Base-by-base conservation (phyloP, 2,329 filamentous ascomycete species). In the Leptographium galeiforme region DNA sequence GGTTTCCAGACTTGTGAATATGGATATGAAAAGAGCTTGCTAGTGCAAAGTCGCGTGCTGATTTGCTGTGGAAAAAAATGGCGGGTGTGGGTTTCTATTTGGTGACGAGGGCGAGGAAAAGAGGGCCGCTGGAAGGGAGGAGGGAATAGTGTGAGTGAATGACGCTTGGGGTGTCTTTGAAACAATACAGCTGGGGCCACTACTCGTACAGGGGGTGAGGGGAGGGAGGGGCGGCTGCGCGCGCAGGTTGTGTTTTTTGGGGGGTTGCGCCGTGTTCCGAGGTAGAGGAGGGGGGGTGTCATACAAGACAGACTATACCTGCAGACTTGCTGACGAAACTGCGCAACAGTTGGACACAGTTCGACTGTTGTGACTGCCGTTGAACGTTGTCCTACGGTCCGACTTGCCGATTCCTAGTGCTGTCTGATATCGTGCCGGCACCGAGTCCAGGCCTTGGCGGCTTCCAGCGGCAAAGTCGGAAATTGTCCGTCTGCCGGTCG, bases 11-110 rank as follows among this genome's bases (percentile, higher is more conserved):
- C 13, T 33, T 48, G 44, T 34, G 51, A 45, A 41, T 44, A 39
- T 48, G 38, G 40, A 38, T 25, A 48, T n/a, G 40, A 41, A 61
- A 61, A 60, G 63, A 59, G 63, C 62, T 64, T 66, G 65, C 66
- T 62, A 65, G 62, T 62, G 66, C 61, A 63, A 67, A 63, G 64
- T 65, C 67, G 67, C 62, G 67, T 67, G 70, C 70, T 78, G 75
- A 77, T 77, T 77, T 77, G 74, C 56, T 55, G 57, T 33, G 46
- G 48, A 33, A 45, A 30, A 41, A 47, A 46, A 18, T 49, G 48
- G 32, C 48, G 19, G 30, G 45, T 34, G 44, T 36, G 25, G 39
- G 25, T 56, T 49, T 38, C 48, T 53, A 46, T 45, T 50, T 53
- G 52, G 50, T 47, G 54, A 49, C 44, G 50, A 49, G 33, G 18